A percentile compares a stretch with the other conserved stretches of the same genome.
These are phyloP conservation scores for Tetrapisispora iriomotensis DNA, from an alignment of 805 yeast species.

Conservation along the genomic window DNA sequence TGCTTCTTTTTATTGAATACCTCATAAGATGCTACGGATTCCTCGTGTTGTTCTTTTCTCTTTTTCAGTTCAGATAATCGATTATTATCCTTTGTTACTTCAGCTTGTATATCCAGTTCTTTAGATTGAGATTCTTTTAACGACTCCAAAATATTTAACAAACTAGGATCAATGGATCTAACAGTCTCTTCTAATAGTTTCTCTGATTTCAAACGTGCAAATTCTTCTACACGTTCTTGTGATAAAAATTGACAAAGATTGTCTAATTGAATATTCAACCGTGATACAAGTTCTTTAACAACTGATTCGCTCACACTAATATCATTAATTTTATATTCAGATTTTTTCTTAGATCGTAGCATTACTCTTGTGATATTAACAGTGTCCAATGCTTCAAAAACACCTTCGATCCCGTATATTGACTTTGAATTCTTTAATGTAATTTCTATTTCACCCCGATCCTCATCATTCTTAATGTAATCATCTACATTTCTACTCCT, in stretches of 20 bases:
- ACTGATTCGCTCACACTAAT: slow-evolving; percentile 32
- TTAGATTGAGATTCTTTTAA: slow-evolving; percentile 43
- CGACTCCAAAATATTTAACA: slow-evolving; percentile 46
- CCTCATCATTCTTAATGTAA: slow-evolving; percentile 63
- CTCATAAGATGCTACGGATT: slow-evolving; percentile 39
- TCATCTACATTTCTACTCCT: slow-evolving; percentile 50
- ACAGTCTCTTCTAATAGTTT: slow-evolving; percentile 68
- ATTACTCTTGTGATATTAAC: slow-evolving; percentile 38
- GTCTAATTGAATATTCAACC: slow-evolving; percentile 71
- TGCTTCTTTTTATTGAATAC: slow-evolving; percentile 38
- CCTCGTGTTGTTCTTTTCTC: slow-evolving; percentile 33
- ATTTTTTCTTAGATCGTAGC: slow-evolving; percentile 32
- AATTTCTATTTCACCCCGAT: slow-evolving; percentile 28
- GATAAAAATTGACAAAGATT: slow-evolving; percentile 91
- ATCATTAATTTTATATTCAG: slow-evolving; percentile 46
- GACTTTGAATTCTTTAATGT: slow-evolving; percentile 24
- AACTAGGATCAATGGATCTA: slow-evolving; percentile 59
- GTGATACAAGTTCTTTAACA: slow-evolving; percentile 37
- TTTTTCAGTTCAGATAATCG: slow-evolving; percentile 28
- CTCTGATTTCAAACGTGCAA: slow-evolving; percentile 73
- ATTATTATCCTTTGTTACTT: slow-evolving; percentile 26
- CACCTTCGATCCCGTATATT: slow-evolving; percentile 21
- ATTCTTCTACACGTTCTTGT: slow-evolving; percentile 89
- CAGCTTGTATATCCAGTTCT: slow-evolving; percentile 31
- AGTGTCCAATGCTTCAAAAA: slow-evolving; percentile 16